These are phyloP conservation scores for Arctium minus DNA, from an alignment of 129 eudicot genomes.

Conservation along the genomic window DNA sequence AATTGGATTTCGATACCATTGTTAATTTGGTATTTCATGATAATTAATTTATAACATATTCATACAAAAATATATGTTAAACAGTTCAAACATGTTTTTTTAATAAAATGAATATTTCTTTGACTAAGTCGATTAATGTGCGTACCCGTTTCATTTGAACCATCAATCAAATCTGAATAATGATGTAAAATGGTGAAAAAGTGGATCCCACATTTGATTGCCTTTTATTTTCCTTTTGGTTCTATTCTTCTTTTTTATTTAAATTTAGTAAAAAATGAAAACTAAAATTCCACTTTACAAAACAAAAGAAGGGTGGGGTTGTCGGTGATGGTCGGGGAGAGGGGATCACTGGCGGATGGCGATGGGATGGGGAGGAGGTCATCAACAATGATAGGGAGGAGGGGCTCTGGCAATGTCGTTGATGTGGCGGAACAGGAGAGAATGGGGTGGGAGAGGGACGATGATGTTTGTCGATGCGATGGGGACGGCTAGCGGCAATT, in stretches of 20 bases:
- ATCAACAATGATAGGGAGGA: not conserved
- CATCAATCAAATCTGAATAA: not conserved
- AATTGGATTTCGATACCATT: not conserved
- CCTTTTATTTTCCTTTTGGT: not conserved
- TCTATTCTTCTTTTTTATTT: not conserved
- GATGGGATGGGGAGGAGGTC: not conserved
- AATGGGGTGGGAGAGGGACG: not conserved
- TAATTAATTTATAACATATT: not conserved
- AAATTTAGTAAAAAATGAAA: not conserved
- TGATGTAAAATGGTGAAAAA: not conserved
- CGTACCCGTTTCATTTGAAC: not conserved
- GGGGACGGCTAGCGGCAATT: not conserved
- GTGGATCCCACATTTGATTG: not conserved
- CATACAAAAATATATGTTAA: not conserved
- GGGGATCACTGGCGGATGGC: not conserved
- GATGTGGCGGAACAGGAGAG: not conserved
- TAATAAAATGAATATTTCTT: not conserved
- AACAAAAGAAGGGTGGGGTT: not conserved
- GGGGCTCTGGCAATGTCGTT: not conserved
- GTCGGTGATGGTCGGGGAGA: not conserved
- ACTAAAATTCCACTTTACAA: not conserved
- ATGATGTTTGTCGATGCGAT: not conserved
- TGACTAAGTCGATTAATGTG: not conserved
- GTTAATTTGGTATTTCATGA: not conserved
- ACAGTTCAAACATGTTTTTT: not conserved